These are phyloP conservation scores for Musa schizocarpa DNA, from an alignment of 176 grass and related monocot species.

Conservation along the genomic window DNA sequence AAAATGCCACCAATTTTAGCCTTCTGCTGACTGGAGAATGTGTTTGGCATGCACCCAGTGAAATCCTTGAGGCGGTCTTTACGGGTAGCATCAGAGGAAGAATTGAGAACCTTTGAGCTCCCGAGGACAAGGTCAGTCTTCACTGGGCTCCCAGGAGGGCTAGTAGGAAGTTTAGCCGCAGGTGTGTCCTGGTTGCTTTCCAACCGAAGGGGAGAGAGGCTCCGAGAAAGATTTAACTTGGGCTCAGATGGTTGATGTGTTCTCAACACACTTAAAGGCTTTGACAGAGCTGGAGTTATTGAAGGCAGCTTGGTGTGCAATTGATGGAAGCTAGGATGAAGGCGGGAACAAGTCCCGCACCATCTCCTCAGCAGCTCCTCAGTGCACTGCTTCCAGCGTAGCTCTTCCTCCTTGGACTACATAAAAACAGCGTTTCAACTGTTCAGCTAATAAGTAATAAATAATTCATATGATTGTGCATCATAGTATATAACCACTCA, in stretches of 20 bases:
- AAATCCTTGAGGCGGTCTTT: slow-evolving; percentile 8
- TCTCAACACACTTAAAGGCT: slow-evolving; percentile 21
- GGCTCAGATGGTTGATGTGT: slow-evolving; percentile 17
- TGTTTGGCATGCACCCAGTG: background rate
- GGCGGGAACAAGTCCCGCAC: background rate
- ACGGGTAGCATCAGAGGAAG: slow-evolving; percentile 28
- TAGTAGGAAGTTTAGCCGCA: slow-evolving; percentile 28
- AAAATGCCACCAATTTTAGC: slow-evolving; percentile 69
- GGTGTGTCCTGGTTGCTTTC: slow-evolving; percentile 33
- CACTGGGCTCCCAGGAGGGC: slow-evolving; percentile 58
- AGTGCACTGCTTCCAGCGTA: slow-evolving; percentile 3
- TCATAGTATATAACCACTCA: background rate
- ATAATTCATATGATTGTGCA: background rate
- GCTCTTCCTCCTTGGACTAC: slow-evolving; percentile 7
- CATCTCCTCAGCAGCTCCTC: slow-evolving; percentile 7
- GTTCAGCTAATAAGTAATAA: background rate
- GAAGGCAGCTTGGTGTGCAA: background rate
- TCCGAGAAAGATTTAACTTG: slow-evolving; percentile 29
- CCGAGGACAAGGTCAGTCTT: slow-evolving; percentile 86
- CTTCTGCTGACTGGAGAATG: slow-evolving; percentile 48
- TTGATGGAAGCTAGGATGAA: slow-evolving; percentile 24
- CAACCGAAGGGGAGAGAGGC: slow-evolving; percentile 33
- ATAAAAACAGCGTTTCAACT: background rate
- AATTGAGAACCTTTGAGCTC: slow-evolving; percentile 15
- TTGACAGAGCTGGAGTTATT: slow-evolving; percentile 18